Percentiles rank a stretch among this genome's conserved stretches.
Conservation (phyloP, 768 basidiomycete genomes). For the Tylopilus felleus region DNA sequence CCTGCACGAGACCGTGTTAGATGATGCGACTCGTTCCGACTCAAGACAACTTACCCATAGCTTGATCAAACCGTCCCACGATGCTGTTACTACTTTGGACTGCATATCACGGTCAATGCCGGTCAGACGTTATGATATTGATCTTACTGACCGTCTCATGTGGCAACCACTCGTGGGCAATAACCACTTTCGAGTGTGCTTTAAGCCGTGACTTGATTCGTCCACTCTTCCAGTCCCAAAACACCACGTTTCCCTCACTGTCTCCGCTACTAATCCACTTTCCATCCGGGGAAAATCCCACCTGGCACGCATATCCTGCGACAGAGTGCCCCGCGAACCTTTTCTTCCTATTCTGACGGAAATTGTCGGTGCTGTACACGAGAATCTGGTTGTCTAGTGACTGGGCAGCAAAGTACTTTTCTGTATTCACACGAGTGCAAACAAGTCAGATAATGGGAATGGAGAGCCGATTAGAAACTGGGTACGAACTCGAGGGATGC, state of each 20-base stretch:
- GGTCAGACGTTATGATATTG: background rate
- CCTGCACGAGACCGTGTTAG: constrained; percentile 24
- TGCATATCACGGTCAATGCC: constrained; percentile 33
- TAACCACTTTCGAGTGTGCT: constrained; percentile 95
- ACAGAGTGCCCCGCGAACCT: constrained; percentile 96
- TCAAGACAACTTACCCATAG: constrained; percentile 72
- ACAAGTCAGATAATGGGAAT: constrained; percentile 17
- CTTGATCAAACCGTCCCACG: constrained; percentile 98
- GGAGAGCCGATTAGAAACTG: constrained; percentile 2
- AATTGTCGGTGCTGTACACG: constrained; percentile 95
- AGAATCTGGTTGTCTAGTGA: constrained; percentile 98
- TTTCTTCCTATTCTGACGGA: constrained; percentile 98
- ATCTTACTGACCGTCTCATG: constrained; percentile 81
- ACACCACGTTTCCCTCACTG: constrained; percentile 90
- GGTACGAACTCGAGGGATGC: constrained; percentile 84
- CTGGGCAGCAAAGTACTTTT: constrained; percentile 96
- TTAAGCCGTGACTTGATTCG: constrained; percentile 87
- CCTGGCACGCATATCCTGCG: constrained; percentile 95
- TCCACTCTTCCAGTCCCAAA: constrained; percentile 99
- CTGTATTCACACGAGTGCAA: constrained; percentile 35
- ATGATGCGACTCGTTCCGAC: background rate
- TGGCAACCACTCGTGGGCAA: constrained; percentile 96
- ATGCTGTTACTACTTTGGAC: constrained; percentile 96
- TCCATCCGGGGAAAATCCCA: constrained; percentile 97
- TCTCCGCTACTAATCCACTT: constrained; percentile 98